Conservation (phyloP, 1,284 basidiomycete species). For the Melanopsichium pennsylvanicum region DNA sequence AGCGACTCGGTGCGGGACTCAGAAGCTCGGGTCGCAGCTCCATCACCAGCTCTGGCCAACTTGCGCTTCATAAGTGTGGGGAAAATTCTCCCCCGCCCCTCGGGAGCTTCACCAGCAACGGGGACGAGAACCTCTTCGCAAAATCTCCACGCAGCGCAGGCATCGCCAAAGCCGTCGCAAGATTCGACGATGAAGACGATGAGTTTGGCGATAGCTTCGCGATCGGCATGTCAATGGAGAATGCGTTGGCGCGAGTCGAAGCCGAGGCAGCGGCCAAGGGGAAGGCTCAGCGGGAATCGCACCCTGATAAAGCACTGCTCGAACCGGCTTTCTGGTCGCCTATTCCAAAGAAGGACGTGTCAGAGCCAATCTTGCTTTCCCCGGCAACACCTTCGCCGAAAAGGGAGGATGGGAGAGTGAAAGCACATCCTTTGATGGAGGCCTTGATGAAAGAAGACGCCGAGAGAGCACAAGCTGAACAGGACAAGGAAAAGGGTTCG, state of each 20-base stretch:
- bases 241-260: conserved; percentile 11
- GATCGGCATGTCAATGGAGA: conserved; percentile 30
- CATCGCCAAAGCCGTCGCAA: conserved; percentile 11
- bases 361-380: neutral
- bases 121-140: neutral
- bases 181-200: conserved; percentile 21
- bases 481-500: neutral
- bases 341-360: neutral
- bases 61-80: conserved; percentile 19
- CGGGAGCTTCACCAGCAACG: neutral
- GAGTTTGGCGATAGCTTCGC: conserved; percentile 20
- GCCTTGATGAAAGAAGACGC: conserved; percentile 8
- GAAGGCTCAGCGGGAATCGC: neutral
- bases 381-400: conserved; percentile 1
- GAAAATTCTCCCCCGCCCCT: neutral
- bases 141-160: conserved; percentile 20
- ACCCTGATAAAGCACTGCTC: neutral
- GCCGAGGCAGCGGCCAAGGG: conserved; percentile 15
- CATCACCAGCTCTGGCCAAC: conserved; percentile 6
- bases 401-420: neutral
- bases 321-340: neutral
- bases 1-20: conserved; percentile 20
- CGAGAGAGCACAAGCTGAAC: neutral
- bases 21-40: conserved; percentile 21
- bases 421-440: conserved; percentile 12